These are phyloP conservation scores for Pharus latifolius DNA, from an alignment of 176 grass and related monocot genomes.

Conservation along the genomic window DNA sequence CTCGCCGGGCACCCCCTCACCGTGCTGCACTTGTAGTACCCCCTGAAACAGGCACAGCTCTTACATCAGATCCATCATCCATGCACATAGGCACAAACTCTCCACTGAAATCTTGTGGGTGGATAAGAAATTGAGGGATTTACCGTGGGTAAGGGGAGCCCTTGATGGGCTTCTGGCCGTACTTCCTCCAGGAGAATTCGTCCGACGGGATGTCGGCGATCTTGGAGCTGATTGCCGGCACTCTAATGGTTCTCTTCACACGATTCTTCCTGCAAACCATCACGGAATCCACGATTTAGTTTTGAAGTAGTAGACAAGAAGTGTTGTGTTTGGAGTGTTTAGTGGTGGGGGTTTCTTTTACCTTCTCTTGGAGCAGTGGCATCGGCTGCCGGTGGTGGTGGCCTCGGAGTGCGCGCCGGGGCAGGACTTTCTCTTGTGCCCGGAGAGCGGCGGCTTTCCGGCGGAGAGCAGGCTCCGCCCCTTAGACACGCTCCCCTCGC, in stretches of 20 bases:
- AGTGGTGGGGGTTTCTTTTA: neutral
- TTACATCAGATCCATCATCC: neutral
- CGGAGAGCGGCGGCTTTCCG: conserved; percentile 54
- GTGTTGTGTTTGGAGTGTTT: neutral
- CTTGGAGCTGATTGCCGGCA: conserved; percentile 79
- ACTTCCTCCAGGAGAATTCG: conserved; percentile 96
- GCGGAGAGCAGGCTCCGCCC: conserved; percentile 50
- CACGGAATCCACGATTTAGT: neutral
- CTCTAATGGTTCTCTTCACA: conserved; percentile 64
- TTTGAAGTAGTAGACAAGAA: neutral
- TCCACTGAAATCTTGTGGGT: neutral
- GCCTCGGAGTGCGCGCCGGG: conserved; percentile 53
- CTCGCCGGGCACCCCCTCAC: conserved; percentile 65
- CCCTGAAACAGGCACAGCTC: conserved; percentile 13
- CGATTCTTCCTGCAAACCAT: conserved; percentile 41
- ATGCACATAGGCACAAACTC: neutral
- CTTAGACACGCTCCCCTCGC: conserved; percentile 87
- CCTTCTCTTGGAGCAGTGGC: conserved; percentile 93
- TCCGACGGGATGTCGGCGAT: conserved; percentile 89
- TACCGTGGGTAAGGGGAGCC: conserved; percentile 90
- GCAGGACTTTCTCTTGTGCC: conserved; percentile 63
- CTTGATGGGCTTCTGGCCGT: conserved; percentile 98
- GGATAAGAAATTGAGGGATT: neutral
- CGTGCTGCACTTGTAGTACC: conserved; percentile 98
- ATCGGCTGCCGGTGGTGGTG: conserved; percentile 39